A percentile compares a stretch with the other conserved stretches of the same genome.
Evolutionary conservation across 371 early-diverging fungal species (phyloP).

Genomic region (Mucor piriformis): DNA sequence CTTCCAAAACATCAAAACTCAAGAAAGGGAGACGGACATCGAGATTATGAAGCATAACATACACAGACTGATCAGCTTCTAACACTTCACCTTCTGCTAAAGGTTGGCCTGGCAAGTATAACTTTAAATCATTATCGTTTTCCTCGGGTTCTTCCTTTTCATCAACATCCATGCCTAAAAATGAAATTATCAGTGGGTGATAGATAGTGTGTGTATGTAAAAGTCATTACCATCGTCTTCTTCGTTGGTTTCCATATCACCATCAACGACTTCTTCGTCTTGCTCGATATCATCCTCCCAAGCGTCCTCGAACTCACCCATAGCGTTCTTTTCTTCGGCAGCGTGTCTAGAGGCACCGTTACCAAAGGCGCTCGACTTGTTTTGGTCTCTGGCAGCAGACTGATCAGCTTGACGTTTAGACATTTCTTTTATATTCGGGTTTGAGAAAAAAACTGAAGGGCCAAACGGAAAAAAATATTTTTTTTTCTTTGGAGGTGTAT

Average conservation of each 20-base stretch:
- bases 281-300: conserved; percentile 93
- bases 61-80: conserved; percentile 91
- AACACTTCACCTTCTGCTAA: conserved; percentile 89
- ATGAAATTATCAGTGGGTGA: no score
- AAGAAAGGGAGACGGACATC: conserved; percentile 96
- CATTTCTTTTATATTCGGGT: conserved; percentile 31
- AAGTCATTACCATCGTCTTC: conserved; percentile 54
- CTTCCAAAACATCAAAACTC: conserved; percentile 90
- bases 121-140: conserved; percentile 59
- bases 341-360: conserved; percentile 34
- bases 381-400: conserved; percentile 51
- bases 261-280: conserved; percentile 66
- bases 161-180: conserved; percentile 61
- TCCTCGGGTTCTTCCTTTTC: conserved; percentile 45
- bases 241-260: conserved; percentile 51
- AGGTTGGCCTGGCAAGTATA: conserved; percentile 92
- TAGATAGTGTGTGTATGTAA: neutral
- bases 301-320: conserved; percentile 97
- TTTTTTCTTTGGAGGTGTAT: no score
- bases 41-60: conserved; percentile 95
- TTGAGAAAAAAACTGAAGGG: no score
- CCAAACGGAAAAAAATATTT: no score
- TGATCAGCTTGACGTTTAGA: conserved; percentile 66
- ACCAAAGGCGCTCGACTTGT: conserved; percentile 45
- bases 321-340: conserved; percentile 64